Percentiles rank a stretch among this genome's conserved stretches.
phyloP scores from a whole-genome alignment of 805 yeast species.

The Teunomyces pallodes region DNA sequence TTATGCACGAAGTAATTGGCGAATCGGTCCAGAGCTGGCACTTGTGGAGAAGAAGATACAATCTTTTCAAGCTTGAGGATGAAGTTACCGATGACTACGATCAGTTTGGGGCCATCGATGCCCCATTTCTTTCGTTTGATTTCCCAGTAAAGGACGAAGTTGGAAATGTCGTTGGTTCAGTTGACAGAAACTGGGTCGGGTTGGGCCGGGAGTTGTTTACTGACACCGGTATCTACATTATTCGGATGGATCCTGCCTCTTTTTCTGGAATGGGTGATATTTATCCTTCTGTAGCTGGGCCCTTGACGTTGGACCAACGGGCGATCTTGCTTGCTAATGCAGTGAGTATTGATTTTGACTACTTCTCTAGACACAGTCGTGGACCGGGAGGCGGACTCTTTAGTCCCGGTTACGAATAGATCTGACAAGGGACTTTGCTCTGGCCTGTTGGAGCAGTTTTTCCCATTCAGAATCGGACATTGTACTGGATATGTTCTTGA shows the following conservation, averaged over 20 bases:
- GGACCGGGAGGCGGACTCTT: constrained; percentile 49
- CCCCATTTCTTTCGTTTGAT: constrained; percentile 82
- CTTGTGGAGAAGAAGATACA: constrained; percentile 86
- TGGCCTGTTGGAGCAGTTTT: constrained; percentile 22
- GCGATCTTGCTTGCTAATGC: constrained; percentile 87
- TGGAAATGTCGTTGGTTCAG: constrained; percentile 64
- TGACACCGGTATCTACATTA: constrained; percentile 88
- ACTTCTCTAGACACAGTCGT: constrained; percentile 86
- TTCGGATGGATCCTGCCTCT: constrained; percentile 75
- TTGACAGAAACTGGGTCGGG: constrained; percentile 95
- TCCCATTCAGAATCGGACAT: constrained; percentile 41
- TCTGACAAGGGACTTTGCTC: constrained; percentile 12
- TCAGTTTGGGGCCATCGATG: constrained; percentile 86
- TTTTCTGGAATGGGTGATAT: constrained; percentile 55
- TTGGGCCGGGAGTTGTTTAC: constrained; percentile 89
- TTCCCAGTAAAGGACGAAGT: constrained; percentile 69
- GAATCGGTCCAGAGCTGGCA: constrained; percentile 95
- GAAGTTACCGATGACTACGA: constrained; percentile 44
- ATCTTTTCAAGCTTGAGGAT: constrained; percentile 58
- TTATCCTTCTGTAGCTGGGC: constrained; percentile 51
- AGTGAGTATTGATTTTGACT: constrained; percentile 91
- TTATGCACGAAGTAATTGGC: constrained; percentile 57
- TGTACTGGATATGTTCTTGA: constrained; percentile 38
- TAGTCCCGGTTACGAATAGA: constrained; percentile 27
- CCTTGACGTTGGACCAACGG: constrained; percentile 72